phyloP scores from a whole-genome alignment of 1,139 yeast genomes.

The Protomyces lactucae-debilis region DNA sequence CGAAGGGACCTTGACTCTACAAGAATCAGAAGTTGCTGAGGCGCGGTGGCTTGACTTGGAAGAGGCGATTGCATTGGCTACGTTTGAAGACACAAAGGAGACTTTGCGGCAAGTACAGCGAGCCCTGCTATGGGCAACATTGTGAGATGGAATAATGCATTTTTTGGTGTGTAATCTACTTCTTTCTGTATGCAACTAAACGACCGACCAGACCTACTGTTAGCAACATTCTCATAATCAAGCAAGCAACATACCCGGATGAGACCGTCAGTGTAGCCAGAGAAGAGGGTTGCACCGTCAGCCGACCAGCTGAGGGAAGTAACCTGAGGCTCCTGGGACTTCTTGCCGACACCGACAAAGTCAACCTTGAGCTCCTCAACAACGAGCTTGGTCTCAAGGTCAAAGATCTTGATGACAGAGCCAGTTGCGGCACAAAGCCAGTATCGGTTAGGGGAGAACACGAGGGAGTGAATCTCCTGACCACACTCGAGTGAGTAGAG shows the following conservation, averaged over 20 bases:
- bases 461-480: conserved; percentile 96
- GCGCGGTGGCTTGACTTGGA: not conserved
- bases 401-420: conserved; percentile 96
- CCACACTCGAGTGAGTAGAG: conserved; percentile 93
- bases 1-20: not conserved
- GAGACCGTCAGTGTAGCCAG: conserved; percentile 97
- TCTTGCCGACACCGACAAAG: conserved; percentile 74
- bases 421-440: conserved; percentile 99
- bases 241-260: conserved; percentile 26
- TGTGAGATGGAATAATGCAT: not conserved
- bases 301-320: conserved; percentile 99
- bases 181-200: conserved; percentile 3
- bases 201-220: conserved; percentile 24
- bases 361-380: conserved; percentile 99
- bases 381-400: conserved; percentile 91
- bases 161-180: conserved; percentile 1
- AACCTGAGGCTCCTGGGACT: conserved; percentile 98
- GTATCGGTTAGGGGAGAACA: conserved; percentile 99
- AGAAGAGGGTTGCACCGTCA: conserved; percentile 98
- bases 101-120: not conserved
- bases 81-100: not conserved
- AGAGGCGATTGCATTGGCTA: not conserved
- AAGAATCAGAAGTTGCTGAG: not conserved
- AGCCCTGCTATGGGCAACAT: not conserved
- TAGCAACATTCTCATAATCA: not conserved